Evolutionary conservation across 1,284 basidiomycete genomes (phyloP).

Genomic region (Stereum hirsutum): DNA sequence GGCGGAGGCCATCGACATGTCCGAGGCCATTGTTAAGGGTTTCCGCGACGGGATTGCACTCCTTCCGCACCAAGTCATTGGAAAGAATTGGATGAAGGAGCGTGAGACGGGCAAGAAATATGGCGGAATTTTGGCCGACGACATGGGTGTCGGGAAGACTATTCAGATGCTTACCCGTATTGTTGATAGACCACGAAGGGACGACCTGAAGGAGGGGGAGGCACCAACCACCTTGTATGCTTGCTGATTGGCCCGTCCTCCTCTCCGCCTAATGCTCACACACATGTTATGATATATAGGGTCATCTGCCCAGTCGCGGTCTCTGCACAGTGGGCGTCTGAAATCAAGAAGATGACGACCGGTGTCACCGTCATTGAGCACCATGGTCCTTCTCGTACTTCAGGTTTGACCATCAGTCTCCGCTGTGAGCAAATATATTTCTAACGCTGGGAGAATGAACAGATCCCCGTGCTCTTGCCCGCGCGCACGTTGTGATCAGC

Average conservation of each 20-base stretch:
- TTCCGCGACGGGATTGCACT: constrained; percentile 49
- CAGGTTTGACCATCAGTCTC: too few relatives aligned
- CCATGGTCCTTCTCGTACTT: constrained; percentile 68
- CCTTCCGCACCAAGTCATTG: constrained; percentile 79
- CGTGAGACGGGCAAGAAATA: constrained; percentile 72
- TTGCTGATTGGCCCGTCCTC: constrained; percentile 2
- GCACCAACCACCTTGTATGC: constrained; percentile 66
- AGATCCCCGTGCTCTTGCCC: constrained; percentile 45
- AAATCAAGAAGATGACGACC: constrained; percentile 73
- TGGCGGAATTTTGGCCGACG: constrained; percentile 90
- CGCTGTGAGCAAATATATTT: too few relatives aligned
- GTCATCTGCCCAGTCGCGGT: constrained; percentile 81
- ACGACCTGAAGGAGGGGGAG: constrained; percentile 68
- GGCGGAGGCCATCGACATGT: constrained; percentile 1
- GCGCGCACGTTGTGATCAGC: constrained; percentile 74
- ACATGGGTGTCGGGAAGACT: constrained; percentile 90
- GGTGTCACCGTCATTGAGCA: constrained; percentile 71
- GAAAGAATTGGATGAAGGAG: constrained; percentile 82
- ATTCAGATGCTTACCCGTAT: constrained; percentile 87
- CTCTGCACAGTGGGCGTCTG: constrained; percentile 87
- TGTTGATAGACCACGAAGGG: constrained; percentile 58
- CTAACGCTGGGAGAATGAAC: too few relatives aligned
- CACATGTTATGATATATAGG: constrained; percentile 33
- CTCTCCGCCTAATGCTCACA: constrained; percentile 10
- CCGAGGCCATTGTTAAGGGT: constrained; percentile 17